These are phyloP conservation scores for Melanopsichium pennsylvanicum DNA, from an alignment of 1,284 basidiomycete genomes.

Conservation along the genomic window DNA sequence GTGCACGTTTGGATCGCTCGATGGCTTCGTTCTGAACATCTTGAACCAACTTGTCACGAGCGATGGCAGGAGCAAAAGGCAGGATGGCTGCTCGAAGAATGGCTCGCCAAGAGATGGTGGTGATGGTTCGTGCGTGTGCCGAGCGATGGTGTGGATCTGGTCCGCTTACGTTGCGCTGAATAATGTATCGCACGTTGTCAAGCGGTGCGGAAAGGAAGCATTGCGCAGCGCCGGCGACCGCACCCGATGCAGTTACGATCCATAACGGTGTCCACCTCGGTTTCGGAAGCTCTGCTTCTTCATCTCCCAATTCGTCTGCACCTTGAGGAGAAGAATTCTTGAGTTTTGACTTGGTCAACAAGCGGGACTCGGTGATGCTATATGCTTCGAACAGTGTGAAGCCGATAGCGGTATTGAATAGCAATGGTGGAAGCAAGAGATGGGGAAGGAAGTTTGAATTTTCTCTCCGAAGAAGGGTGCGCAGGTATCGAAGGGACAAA, in stretches of 20 bases:
- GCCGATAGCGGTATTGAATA: constrained; percentile 65
- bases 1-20: constrained; percentile 27
- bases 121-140: background rate
- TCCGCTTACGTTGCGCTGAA: constrained; percentile 50
- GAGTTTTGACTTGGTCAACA: constrained; percentile 20
- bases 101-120: constrained; percentile 57
- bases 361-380: constrained; percentile 49
- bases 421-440: constrained; percentile 63
- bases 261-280: constrained; percentile 51
- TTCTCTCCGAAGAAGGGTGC: constrained; percentile 61
- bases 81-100: constrained; percentile 60
- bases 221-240: constrained; percentile 66
- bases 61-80: constrained; percentile 56
- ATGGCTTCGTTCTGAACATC: constrained; percentile 44
- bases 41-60: constrained; percentile 42
- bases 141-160: constrained; percentile 5
- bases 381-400: constrained; percentile 66
- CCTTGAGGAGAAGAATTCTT: background rate
- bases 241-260: constrained; percentile 62
- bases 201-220: constrained; percentile 67
- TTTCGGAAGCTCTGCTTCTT: background rate
- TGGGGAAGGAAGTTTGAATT: constrained; percentile 47
- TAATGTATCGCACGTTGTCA: constrained; percentile 67
- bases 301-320: background rate
- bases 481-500: constrained; percentile 62